These are phyloP conservation scores for Colletotrichum magnum DNA, from an alignment of 2,329 filamentous ascomycete genomes.

Conservation along the genomic window DNA sequence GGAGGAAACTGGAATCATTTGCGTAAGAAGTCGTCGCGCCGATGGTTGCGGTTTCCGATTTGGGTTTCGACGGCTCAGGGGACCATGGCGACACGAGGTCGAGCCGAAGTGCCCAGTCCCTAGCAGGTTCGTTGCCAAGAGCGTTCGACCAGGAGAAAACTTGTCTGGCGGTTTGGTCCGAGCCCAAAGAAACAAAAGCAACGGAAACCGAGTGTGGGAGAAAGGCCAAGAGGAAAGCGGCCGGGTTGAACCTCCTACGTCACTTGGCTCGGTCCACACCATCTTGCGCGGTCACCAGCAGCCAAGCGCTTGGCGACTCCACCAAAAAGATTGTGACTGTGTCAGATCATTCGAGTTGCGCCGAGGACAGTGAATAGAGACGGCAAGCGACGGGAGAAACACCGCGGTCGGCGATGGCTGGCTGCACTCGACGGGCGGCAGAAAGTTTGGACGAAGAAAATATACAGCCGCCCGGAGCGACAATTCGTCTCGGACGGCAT, in stretches of 20 bases:
- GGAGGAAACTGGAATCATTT: conserved; percentile 11
- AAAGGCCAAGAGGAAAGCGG: conserved; percentile 13
- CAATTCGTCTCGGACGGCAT: conserved; percentile 13
- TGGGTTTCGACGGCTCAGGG: conserved; percentile 19
- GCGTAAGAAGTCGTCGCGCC: conserved; percentile 3
- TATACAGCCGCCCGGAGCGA: conserved; percentile 29
- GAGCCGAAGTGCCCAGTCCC: background rate
- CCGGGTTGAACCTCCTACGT: conserved; percentile 35
- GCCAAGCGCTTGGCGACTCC: conserved; percentile 39
- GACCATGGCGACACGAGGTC: conserved; percentile 20
- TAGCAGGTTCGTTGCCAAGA: conserved; percentile 28
- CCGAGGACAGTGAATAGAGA: background rate
- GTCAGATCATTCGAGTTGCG: conserved; percentile 27
- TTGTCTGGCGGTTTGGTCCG: conserved; percentile 24
- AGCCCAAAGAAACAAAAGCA: conserved; percentile 5
- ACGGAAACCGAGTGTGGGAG: background rate
- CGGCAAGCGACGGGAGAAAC: background rate
- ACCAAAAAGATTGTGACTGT: conserved; percentile 30
- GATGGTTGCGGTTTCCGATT: conserved; percentile 11
- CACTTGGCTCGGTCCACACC: conserved; percentile 39
- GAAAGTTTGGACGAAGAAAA: background rate
- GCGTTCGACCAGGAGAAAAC: conserved; percentile 16
- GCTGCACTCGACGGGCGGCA: background rate
- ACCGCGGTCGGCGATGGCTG: background rate
- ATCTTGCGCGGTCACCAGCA: conserved; percentile 35